Percentiles rank a stretch among this genome's conserved stretches.
These are phyloP conservation scores for Syzygium aromaticum DNA, from an alignment of 345 rosid species.

Conservation along the genomic window DNA sequence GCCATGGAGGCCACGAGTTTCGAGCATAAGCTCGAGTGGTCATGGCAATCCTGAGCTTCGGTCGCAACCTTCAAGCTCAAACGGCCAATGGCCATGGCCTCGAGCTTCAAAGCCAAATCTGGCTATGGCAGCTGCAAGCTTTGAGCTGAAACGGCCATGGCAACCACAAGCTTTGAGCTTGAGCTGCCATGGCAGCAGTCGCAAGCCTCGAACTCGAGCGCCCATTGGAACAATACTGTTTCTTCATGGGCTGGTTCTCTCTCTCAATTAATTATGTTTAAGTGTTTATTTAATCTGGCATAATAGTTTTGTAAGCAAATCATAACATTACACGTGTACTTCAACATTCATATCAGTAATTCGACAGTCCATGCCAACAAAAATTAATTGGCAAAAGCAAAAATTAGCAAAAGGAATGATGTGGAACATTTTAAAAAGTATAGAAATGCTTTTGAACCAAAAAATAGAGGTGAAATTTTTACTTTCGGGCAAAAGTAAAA, in stretches of 20 bases:
- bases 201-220: too few species aligned
- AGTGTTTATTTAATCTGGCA: fast-evolving
- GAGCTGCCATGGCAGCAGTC: not conserved
- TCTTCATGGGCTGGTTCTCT: not conserved
- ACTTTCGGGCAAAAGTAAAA: not conserved
- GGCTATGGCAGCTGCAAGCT: not conserved
- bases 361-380: not conserved
- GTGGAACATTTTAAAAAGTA: not conserved
- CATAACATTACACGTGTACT: not conserved
- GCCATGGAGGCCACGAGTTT: not conserved
- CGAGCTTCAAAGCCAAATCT: not conserved
- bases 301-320: not conserved
- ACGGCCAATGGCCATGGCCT: not conserved
- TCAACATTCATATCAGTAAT: not conserved
- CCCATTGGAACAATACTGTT: not conserved
- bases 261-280: not conserved
- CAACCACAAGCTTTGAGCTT: not conserved
- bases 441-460: not conserved
- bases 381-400: not conserved
- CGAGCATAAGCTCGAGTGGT: not conserved
- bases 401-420: not conserved
- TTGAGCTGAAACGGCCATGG: not conserved
- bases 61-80: not conserved
- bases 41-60: not conserved
- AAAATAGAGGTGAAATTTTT: not conserved